Conservation (phyloP, 2,329 filamentous ascomycete genomes). For the Teratosphaeria zuluensis region DNA sequence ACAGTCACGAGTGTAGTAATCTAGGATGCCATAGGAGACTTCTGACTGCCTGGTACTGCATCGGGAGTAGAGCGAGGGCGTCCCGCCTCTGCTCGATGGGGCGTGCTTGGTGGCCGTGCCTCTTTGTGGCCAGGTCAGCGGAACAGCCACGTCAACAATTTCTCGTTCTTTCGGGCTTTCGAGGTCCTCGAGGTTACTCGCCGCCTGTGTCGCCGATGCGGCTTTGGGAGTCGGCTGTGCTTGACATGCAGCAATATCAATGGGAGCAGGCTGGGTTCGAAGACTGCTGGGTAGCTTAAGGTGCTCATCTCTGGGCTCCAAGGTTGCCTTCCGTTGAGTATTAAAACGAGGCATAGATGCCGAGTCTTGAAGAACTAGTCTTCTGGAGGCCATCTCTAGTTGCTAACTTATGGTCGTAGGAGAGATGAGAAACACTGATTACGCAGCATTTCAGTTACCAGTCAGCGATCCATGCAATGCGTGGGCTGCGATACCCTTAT, state of each 20-base stretch:
- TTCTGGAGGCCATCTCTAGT: not conserved
- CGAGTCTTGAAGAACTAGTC: not conserved
- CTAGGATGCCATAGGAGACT: conserved; percentile 22
- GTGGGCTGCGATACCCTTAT: not conserved
- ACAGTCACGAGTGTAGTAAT: conserved; percentile 20
- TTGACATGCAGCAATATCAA: not conserved
- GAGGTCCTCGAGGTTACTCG: not conserved
- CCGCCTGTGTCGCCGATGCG: not conserved
- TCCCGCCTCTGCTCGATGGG: not conserved
- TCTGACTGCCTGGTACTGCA: conserved; percentile 16
- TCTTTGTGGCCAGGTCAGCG: conserved; percentile 10
- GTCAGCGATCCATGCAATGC: not conserved
- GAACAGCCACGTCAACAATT: conserved; percentile 15
- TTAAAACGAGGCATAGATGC: not conserved
- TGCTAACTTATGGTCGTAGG: not conserved
- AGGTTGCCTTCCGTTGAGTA: not conserved
- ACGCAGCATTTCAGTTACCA: not conserved
- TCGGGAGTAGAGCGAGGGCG: conserved; percentile 11
- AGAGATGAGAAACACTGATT: not conserved
- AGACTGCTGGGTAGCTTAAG: conserved; percentile 4
- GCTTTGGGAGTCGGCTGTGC: not conserved
- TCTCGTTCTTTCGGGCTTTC: conserved; percentile 13
- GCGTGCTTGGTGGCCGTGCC: conserved; percentile 1
- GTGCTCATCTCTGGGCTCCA: conserved; percentile 10
- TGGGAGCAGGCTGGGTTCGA: not conserved